phyloP scores from a whole-genome alignment of 2,329 filamentous ascomycete species.

The Aureobasidium leucospermi region DNA sequence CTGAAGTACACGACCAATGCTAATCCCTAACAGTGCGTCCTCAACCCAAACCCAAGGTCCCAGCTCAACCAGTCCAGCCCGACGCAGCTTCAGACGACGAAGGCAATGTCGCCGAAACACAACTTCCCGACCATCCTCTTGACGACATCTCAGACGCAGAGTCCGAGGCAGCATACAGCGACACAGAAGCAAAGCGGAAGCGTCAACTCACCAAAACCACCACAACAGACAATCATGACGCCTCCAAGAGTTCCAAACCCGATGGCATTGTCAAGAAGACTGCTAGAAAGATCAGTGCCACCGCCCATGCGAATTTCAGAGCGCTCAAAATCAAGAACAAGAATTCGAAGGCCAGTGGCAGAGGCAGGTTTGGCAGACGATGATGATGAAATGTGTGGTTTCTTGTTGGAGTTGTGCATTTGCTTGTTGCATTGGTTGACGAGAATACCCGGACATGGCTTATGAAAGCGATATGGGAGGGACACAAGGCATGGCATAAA shows the following conservation, averaged over 20 bases:
- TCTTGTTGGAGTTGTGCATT: not conserved
- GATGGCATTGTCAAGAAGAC: conserved; percentile 27
- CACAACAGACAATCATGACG: conserved; percentile 20
- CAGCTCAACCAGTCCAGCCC: conserved; percentile 11
- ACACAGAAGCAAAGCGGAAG: conserved; percentile 9
- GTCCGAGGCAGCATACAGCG: conserved; percentile 6
- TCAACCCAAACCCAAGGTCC: conserved; percentile 24
- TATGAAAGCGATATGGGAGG: not conserved
- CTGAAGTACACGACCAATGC: not conserved
- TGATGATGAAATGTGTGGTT: conserved; percentile 8
- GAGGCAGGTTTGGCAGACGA: conserved; percentile 30
- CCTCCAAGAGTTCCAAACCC: conserved; percentile 13
- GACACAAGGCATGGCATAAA: not conserved
- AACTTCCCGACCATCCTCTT: not conserved
- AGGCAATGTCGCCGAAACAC: conserved; percentile 11
- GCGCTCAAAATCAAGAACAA: conserved; percentile 46
- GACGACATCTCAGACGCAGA: not conserved
- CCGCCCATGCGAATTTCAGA: conserved; percentile 42
- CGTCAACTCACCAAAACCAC: not conserved
- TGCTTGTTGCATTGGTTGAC: not conserved
- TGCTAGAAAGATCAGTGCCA: conserved; percentile 38
- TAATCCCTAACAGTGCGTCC: conserved; percentile 18
- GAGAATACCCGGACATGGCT: not conserved
- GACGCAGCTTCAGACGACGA: not conserved
- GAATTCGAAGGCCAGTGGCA: conserved; percentile 36